Percentiles rank a stretch among this genome's conserved stretches.
Evolutionary conservation across 2,329 filamentous ascomycete genomes (phyloP).

Genomic region (Exophiala calicioides): DNA sequence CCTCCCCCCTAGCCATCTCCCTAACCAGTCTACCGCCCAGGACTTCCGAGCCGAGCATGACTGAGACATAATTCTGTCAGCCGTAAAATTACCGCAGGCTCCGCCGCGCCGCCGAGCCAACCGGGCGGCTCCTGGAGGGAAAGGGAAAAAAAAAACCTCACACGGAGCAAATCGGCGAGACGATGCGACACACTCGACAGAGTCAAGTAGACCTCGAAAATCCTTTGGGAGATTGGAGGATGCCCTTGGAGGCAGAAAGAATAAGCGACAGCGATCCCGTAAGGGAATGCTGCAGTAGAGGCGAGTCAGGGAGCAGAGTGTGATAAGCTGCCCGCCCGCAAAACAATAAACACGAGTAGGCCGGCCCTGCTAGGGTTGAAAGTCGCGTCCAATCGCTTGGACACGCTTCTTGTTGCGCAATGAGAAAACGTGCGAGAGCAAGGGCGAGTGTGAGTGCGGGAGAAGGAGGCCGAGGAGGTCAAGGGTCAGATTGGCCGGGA

Average conservation of each 20-base stretch:
- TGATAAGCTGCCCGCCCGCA: background rate
- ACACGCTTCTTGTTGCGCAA: constrained; percentile 20
- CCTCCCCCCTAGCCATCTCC: constrained; percentile 10
- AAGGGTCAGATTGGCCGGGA: constrained; percentile 19
- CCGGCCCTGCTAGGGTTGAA: too few species aligned
- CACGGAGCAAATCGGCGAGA: constrained; percentile 23
- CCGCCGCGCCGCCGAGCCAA: constrained; percentile 28
- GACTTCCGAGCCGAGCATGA: constrained; percentile 22
- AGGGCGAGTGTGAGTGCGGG: too few species aligned
- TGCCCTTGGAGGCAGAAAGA: constrained; percentile 15
- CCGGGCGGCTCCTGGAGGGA: constrained; percentile 15
- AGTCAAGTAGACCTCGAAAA: constrained; percentile 6
- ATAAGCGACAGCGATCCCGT: constrained; percentile 13
- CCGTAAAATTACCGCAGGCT: constrained; percentile 30
- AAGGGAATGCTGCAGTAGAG: background rate
- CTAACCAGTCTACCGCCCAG: constrained; percentile 15
- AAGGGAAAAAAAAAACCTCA: constrained; percentile 6
- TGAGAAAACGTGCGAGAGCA: constrained; percentile 15
- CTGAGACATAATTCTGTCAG: constrained; percentile 29
- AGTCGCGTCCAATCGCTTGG: constrained; percentile 21
- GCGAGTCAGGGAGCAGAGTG: background rate
- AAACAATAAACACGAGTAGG: too few species aligned
- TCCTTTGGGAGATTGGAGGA: background rate
- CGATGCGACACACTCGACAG: constrained; percentile 9
- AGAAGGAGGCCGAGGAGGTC: constrained; percentile 10